A percentile compares a stretch with the other conserved stretches of the same genome.
phyloP scores from a whole-genome alignment of 441 rosid species.

The Gossypium trilobum region DNA sequence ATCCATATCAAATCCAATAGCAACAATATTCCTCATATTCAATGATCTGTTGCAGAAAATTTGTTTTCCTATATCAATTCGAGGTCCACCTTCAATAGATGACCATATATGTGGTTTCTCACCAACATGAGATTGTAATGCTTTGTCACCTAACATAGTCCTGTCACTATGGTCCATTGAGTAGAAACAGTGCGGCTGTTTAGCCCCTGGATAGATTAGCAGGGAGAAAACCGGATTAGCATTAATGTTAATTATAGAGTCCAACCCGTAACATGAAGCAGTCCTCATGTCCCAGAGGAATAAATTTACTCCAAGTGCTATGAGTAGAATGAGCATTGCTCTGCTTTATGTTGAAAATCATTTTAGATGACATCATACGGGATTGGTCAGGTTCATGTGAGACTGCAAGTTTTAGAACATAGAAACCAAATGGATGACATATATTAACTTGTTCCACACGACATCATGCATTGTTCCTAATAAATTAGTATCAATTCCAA shows the following conservation, averaged over 20 bases:
- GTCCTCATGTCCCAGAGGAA: background rate
- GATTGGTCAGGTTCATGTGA: background rate
- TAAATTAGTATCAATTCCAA: background rate
- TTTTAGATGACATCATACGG: no score
- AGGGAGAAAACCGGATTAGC: background rate
- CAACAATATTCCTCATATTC: slow-evolving; percentile 86
- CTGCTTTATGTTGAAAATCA: background rate
- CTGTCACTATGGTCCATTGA: slow-evolving; percentile 42
- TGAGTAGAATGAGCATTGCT: background rate
- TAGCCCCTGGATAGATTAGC: slow-evolving; percentile 39
- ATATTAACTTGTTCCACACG: background rate
- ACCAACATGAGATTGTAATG: slow-evolving; percentile 29
- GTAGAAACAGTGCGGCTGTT: slow-evolving; percentile 32
- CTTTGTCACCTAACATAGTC: slow-evolving; percentile 29
- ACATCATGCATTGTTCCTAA: background rate
- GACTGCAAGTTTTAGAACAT: background rate
- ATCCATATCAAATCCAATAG: slow-evolving; percentile 98
- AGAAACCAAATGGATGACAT: background rate
- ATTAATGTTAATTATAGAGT: background rate
- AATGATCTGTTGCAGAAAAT: slow-evolving; percentile 91
- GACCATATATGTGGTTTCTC: slow-evolving; percentile 54
- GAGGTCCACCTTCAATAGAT: slow-evolving; percentile 54
- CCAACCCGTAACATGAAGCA: background rate
- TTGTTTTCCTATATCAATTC: slow-evolving; percentile 55
- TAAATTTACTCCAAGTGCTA: background rate